Conservation (phyloP, 257 asterid species). For the Ilex asprella region DNA sequence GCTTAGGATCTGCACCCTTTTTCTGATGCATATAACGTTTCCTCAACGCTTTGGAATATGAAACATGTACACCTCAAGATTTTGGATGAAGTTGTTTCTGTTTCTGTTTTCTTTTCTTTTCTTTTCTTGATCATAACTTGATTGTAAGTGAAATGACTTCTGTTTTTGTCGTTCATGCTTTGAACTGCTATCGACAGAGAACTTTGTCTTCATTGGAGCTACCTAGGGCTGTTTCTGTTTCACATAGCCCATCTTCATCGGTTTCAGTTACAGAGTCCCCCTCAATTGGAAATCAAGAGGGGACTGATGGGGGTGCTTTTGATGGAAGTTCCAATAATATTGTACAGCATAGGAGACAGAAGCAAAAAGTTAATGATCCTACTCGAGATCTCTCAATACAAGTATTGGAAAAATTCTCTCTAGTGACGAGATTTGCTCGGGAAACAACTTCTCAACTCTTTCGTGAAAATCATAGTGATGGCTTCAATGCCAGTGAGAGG, state of each 20-base stretch:
- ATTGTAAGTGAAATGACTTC: slow-evolving; percentile 9
- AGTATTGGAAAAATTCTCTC: slow-evolving; percentile 93
- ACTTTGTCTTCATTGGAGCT: slow-evolving; percentile 93
- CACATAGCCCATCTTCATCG: slow-evolving; percentile 46
- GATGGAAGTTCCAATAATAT: slow-evolving; percentile 29
- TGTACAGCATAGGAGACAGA: slow-evolving; percentile 56
- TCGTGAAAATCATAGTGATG: slow-evolving; percentile 63
- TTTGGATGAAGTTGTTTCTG: too few species aligned
- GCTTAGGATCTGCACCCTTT: neutral
- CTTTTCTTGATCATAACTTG: slow-evolving; percentile 2
- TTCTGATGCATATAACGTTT: neutral
- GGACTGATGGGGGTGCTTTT: slow-evolving; percentile 18
- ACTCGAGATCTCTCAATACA: slow-evolving; percentile 84
- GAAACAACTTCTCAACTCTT: slow-evolving; percentile 97
- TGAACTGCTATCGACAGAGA: slow-evolving; percentile 39
- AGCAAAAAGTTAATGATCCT: slow-evolving; percentile 74
- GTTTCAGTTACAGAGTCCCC: slow-evolving; percentile 34
- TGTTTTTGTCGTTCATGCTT: slow-evolving; percentile 10
- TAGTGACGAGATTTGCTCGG: slow-evolving; percentile 96
- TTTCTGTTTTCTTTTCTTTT: too few species aligned
- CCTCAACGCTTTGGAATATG: neutral
- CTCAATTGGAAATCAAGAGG: slow-evolving; percentile 34
- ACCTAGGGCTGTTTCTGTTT: slow-evolving; percentile 57
- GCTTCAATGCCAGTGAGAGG: slow-evolving; percentile 47
- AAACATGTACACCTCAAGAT: neutral